Evolutionary conservation across 768 basidiomycete species (phyloP), one percentile per base, ranked within the genome.

Genomic region (Pisolithus microcarpus): DNA sequence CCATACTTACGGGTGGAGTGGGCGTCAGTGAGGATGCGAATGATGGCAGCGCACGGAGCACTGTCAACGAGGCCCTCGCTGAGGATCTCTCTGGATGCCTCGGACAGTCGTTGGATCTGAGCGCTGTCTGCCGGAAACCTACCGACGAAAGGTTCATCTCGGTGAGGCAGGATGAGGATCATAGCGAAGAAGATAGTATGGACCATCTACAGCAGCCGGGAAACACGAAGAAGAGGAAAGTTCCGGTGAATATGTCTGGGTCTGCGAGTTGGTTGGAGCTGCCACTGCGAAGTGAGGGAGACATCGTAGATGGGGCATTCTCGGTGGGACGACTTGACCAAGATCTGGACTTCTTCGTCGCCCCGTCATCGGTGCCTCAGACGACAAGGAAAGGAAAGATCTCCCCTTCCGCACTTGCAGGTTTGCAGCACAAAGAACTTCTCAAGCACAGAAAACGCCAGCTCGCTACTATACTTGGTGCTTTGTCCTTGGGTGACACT

Each of bases 181-280:
- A 74, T 28, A 76, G 69, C 9, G 81, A 80, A 55, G 80, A 74
- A 19, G 86, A 85, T 60, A 82, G 82, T 56, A 61, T 75, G 15
- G 85, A 88, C 63, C 83, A 85, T 58, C 67, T 83, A 28, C 82
- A 78, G 54, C 87, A 88, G 56, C 87, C 82, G 3, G 84, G 84
- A 7, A 91, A 91, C 60, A 85, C 87, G 44, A 91, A 91, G 79
- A 91, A 91, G 71, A 76, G 89, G 44, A 91, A 91, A 64, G 88
- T 91, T 3, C 89, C 90, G 1, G 77, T 80, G 36, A 84, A 87
- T 64, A 62, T 70, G 49, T 65, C 72, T 15, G 69, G 70, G 46
- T 64, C 68, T 37, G 66, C 62, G 42, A 69, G 65, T 40, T 73
- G 75, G 49, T 75, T 73, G 40, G 75, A 77, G 51, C 62, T 34